Evolutionary conservation across 306 rosid species (phyloP).

Genomic region (Trichosanthes cucumerina): DNA sequence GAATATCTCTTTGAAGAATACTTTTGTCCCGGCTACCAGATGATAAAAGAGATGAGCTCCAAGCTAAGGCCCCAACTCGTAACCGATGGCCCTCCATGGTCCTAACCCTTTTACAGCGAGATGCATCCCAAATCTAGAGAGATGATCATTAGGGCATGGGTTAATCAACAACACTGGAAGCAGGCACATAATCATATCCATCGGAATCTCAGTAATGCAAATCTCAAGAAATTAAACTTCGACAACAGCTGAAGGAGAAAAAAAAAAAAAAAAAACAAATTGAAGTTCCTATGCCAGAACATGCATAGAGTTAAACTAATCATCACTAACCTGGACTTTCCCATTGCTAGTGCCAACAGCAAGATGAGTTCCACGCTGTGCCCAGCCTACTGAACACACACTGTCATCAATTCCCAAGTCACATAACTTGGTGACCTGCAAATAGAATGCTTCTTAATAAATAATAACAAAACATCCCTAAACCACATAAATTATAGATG

Average conservation of each 20-base stretch:
- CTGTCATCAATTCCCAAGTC: conserved; percentile 89
- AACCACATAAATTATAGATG: neutral
- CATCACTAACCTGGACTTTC: conserved; percentile 69
- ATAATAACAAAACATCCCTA: neutral
- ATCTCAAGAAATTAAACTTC: conserved; percentile 3
- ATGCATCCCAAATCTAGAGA: conserved; percentile 87
- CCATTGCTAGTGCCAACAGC: conserved; percentile 96
- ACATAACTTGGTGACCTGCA: conserved; percentile 91
- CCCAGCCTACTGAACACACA: conserved; percentile 98
- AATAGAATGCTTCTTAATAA: conserved; percentile 3
- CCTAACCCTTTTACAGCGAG: conserved; percentile 53
- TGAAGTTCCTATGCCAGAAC: neutral
- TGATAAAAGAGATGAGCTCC: conserved; percentile 77
- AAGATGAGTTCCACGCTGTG: conserved; percentile 92
- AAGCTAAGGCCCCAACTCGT: conserved; percentile 42
- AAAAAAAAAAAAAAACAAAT: neutral
- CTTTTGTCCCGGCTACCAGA: conserved; percentile 85
- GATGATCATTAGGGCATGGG: conserved; percentile 13
- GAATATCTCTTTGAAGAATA: conserved; percentile 85
- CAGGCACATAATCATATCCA: neutral
- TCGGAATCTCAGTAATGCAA: conserved; percentile 1
- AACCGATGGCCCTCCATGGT: conserved; percentile 17
- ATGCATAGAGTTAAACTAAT: neutral
- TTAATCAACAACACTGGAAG: conserved; percentile 11
- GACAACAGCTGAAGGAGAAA: neutral